A percentile compares a stretch with the other conserved stretches of the same genome.
These are phyloP conservation scores for Effrenium voratum DNA, from an alignment of 73 alveolate genomes.

Conservation along the genomic window DNA sequence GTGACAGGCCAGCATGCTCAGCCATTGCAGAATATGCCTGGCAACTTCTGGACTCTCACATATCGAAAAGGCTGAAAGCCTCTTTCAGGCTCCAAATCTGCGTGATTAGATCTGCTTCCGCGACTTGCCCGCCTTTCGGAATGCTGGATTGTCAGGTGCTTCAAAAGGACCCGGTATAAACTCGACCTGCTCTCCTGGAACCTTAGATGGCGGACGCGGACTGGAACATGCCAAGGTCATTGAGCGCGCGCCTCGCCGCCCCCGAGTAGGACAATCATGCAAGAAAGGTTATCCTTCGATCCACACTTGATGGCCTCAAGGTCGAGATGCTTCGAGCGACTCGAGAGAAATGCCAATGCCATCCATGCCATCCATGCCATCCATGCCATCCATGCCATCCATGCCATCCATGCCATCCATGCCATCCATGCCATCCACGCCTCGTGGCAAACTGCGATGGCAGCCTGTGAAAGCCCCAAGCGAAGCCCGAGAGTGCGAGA, in stretches of 20 bases:
- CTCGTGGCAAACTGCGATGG: conserved; percentile 91
- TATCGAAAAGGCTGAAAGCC: too few species aligned
- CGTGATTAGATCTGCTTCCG: not conserved
- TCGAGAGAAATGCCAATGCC: too few species aligned
- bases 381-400: too few species aligned
- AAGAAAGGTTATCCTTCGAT: conserved; percentile 79
- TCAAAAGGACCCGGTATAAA: conserved; percentile 90
- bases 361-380: too few species aligned
- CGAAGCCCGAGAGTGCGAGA: not conserved
- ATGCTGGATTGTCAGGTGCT: conserved; percentile 92
- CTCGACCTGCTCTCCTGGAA: conserved; percentile 78
- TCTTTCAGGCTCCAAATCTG: not conserved
- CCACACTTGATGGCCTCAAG: conserved; percentile 63
- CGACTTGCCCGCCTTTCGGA: conserved; percentile 57
- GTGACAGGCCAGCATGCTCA: conserved; percentile 58
- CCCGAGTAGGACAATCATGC: conserved; percentile 86
- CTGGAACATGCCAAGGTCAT: not conserved
- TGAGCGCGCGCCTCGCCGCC: conserved; percentile 58
- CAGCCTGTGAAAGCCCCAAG: conserved; percentile 59
- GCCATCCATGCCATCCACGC: not conserved
- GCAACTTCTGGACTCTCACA: not conserved
- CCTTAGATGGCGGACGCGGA: not conserved
- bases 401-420: too few species aligned
- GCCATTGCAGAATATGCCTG: conserved; percentile 90
- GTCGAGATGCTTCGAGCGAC: too few species aligned